Conservation (phyloP, 2,329 filamentous ascomycete genomes). For the Diaporthe velutina region DNA sequence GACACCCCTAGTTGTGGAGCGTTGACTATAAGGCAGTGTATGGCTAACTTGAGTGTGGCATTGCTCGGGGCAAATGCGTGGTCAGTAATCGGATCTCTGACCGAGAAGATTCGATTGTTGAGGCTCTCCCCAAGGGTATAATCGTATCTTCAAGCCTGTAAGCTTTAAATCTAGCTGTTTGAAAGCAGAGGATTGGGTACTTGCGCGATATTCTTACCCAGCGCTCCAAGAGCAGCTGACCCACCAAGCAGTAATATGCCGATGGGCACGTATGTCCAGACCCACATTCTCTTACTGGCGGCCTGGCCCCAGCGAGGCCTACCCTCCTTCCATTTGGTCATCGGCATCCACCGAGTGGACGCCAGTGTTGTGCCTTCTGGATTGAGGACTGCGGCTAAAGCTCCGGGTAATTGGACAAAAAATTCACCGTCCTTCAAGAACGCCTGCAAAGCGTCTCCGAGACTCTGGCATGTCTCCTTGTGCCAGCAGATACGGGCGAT, state of each 20-base stretch:
- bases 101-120: background rate
- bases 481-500: background rate
- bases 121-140: background rate
- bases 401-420: background rate
- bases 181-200: background rate
- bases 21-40: background rate
- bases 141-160: no score
- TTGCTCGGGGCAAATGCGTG: background rate
- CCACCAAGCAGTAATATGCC: background rate
- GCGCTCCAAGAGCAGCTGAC: rapidly evolving
- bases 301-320: background rate
- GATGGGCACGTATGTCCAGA: background rate
- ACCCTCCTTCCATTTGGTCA: background rate
- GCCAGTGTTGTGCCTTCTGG: rapidly evolving
- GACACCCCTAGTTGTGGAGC: background rate
- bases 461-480: background rate
- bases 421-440: background rate
- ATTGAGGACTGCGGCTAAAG: no score
- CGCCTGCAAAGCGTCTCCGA: background rate
- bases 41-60: background rate
- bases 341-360: background rate
- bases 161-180: no score
- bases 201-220: background rate
- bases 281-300: background rate
- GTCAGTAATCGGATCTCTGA: background rate